phyloP scores from a whole-genome alignment of 176 grass and related monocot species.

The Oryza coarctata region DNA sequence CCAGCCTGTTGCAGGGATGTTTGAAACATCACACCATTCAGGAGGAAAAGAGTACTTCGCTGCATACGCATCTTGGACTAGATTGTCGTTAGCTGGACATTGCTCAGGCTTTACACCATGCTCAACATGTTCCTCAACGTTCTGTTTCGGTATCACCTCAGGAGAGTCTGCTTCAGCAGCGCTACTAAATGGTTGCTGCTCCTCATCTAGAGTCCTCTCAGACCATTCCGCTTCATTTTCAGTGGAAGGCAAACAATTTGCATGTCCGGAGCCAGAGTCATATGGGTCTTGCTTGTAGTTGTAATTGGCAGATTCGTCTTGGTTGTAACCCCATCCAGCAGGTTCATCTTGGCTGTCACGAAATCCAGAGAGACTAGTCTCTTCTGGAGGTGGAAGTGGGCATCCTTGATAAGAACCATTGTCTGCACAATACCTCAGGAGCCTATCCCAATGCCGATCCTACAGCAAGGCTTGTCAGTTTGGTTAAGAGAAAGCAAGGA shows the following conservation, averaged over 20 bases:
- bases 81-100: background rate
- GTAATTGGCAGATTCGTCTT: slow-evolving; percentile 16
- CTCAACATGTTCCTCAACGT: slow-evolving; percentile 6
- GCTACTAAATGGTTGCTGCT: slow-evolving; percentile 19
- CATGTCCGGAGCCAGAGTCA: background rate
- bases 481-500: slow-evolving; percentile 28
- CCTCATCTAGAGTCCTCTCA: slow-evolving; percentile 24
- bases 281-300: slow-evolving; percentile 27
- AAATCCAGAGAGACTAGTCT: slow-evolving; percentile 6
- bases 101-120: background rate
- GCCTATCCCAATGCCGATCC: slow-evolving; percentile 86
- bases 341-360: slow-evolving; percentile 19
- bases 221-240: slow-evolving; percentile 26
- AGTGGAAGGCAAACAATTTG: background rate
- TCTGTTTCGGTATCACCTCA: slow-evolving; percentile 21
- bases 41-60: slow-evolving; percentile 38
- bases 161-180: slow-evolving; percentile 8
- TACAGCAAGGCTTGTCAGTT: slow-evolving; percentile 33
- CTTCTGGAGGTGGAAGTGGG: slow-evolving; percentile 59
- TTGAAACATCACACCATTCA: slow-evolving; percentile 51
- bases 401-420: slow-evolving; percentile 92
- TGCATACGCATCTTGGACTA: background rate
- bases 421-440: slow-evolving; percentile 75
- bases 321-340: slow-evolving; percentile 30
- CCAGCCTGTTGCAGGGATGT: slow-evolving; percentile 57